Percentiles rank a stretch among this genome's conserved stretches.
phyloP scores from a whole-genome alignment of 192 early-diverging fungal genomes.

The Coemansia aciculifera region DNA sequence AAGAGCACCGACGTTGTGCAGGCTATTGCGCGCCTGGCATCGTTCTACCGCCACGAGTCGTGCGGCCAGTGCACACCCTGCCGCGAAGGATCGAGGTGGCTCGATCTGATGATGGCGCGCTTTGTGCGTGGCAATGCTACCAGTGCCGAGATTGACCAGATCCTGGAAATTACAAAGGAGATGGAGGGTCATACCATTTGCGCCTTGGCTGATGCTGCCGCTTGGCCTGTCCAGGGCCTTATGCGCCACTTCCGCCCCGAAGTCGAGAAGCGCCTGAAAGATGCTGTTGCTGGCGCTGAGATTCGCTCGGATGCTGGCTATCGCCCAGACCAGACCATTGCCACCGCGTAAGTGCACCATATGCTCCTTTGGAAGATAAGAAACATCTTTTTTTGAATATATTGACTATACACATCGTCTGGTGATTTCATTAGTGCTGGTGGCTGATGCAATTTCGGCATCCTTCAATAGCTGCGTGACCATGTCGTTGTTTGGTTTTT shows the following conservation, averaged over 20 bases:
- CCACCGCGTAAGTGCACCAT: constrained; percentile 22
- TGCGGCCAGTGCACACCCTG: constrained; percentile 99
- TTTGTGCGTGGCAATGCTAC: constrained; percentile 87
- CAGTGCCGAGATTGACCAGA: constrained; percentile 90
- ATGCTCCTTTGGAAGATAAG: too few relatives aligned
- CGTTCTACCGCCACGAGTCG: constrained; percentile 97
- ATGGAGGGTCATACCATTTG: constrained; percentile 99
- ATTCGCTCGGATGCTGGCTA: constrained; percentile 34
- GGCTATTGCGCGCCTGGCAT: constrained; percentile 88
- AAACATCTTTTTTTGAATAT: not conserved
- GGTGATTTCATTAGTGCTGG: not conserved
- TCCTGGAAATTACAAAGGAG: constrained; percentile 91
- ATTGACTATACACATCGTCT: not conserved
- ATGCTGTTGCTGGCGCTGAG: constrained; percentile 29
- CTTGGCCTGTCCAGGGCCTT: constrained; percentile 96
- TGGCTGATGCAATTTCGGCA: constrained; percentile 3
- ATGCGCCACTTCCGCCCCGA: constrained; percentile 66
- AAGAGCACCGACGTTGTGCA: constrained; percentile 93
- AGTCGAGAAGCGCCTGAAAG: constrained; percentile 39
- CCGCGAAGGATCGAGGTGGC: constrained; percentile 94
- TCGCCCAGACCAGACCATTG: constrained; percentile 48
- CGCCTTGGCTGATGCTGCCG: constrained; percentile 97
- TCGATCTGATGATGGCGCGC: constrained; percentile 93
- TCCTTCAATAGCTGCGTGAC: not conserved
- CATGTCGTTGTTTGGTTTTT: not conserved